A percentile compares a stretch with the other conserved stretches of the same genome.
These are phyloP conservation scores for Russula sp. DNA, from an alignment of 768 basidiomycete genomes.

Conservation along the genomic window DNA sequence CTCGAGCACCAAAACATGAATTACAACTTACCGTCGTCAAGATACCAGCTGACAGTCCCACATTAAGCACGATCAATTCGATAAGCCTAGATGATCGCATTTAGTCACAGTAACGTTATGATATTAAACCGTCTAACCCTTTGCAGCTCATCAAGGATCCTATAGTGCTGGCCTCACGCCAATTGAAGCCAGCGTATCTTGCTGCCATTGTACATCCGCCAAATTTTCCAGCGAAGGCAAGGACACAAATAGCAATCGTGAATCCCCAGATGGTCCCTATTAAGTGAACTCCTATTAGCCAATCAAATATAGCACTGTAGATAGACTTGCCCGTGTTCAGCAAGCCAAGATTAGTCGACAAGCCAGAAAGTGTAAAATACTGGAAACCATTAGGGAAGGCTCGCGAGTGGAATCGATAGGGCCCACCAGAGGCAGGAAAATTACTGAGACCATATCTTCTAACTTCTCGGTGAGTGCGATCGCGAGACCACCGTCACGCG, in stretches of 20 bases:
- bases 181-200: conserved; percentile 57
- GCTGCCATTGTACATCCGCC: conserved; percentile 75
- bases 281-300: not conserved
- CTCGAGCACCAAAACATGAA: not conserved
- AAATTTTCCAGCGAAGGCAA: conserved; percentile 88
- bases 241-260: conserved; percentile 67
- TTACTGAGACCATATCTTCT: conserved; percentile 91
- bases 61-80: conserved; percentile 93
- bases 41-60: conserved; percentile 78
- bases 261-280: conserved; percentile 82
- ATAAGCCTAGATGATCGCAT: conserved; percentile 51
- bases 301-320: not conserved
- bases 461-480: conserved; percentile 89
- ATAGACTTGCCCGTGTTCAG: conserved; percentile 57
- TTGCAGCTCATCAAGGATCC: conserved; percentile 96
- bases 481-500: conserved; percentile 81
- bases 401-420: not conserved
- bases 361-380: conserved; percentile 92
- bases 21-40: conserved; percentile 44
- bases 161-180: conserved; percentile 77
- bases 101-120: not conserved
- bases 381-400: conserved; percentile 28
- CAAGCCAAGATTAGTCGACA: conserved; percentile 83
- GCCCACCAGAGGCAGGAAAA: conserved; percentile 79
- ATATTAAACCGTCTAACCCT: conserved; percentile 45